These are phyloP conservation scores for Leishmania arabica DNA, from an alignment of 208 protist genomes.

Conservation along the genomic window DNA sequence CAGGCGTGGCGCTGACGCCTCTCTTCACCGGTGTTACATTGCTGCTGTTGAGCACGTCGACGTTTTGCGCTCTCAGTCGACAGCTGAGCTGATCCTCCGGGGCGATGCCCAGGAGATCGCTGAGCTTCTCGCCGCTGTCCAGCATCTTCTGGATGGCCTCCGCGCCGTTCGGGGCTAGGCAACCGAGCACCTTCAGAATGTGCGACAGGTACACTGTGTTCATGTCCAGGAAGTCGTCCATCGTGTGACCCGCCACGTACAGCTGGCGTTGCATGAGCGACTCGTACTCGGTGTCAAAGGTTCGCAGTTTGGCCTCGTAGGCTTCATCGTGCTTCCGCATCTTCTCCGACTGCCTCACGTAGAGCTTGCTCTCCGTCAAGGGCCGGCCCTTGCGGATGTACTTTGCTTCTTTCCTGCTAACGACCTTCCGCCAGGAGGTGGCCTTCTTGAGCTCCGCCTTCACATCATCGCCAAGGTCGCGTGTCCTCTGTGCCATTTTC, in stretches of 20 bases:
- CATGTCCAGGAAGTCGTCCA: conserved; percentile 55
- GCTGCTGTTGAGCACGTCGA: neutral
- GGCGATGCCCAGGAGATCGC: conserved; percentile 29
- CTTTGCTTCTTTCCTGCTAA: conserved; percentile 55
- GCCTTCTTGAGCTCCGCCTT: conserved; percentile 25
- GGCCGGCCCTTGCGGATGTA: conserved; percentile 38
- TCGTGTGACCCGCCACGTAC: conserved; percentile 35
- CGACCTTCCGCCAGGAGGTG: conserved; percentile 20
- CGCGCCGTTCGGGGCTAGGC: conserved; percentile 43
- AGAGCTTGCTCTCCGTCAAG: conserved; percentile 55
- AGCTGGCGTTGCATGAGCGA: conserved; percentile 44
- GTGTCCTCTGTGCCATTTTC: conserved; percentile 25
- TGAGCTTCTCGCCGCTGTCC: conserved; percentile 11
- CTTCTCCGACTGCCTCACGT: conserved; percentile 35
- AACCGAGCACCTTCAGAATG: conserved; percentile 43
- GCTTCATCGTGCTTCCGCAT: conserved; percentile 25
- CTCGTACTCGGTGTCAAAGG: conserved; percentile 52
- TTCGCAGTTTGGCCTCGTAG: conserved; percentile 28
- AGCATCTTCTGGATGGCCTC: conserved; percentile 34
- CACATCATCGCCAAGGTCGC: conserved; percentile 33
- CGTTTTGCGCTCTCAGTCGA: conserved; percentile 4
- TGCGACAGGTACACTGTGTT: conserved; percentile 41
- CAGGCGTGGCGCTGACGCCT: neutral
- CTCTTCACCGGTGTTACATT: neutral
- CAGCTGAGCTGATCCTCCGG: conserved; percentile 26